Evolutionary conservation across 2,329 filamentous ascomycete genomes (phyloP).

Genomic region (Rosellinia necatrix): DNA sequence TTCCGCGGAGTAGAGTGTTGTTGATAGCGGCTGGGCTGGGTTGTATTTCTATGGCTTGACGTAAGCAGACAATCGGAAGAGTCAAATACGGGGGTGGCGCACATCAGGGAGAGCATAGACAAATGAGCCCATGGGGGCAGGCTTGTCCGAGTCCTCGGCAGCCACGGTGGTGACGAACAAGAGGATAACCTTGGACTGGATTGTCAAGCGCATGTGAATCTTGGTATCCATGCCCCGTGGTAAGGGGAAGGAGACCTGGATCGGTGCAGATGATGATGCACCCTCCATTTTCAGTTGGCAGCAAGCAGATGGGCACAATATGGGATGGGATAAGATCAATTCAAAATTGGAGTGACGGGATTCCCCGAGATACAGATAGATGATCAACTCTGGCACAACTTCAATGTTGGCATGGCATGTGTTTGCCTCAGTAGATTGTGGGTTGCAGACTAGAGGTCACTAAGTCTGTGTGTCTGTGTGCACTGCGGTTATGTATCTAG

Average conservation of each 20-base stretch:
- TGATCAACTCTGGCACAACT: too few relatives aligned
- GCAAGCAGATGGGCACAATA: too few relatives aligned
- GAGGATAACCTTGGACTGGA: slow-evolving; percentile 60
- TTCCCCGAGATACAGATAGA: too few relatives aligned
- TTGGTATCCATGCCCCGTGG: slow-evolving; percentile 64
- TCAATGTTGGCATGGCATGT: too few relatives aligned
- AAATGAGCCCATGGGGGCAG: slow-evolving; percentile 78
- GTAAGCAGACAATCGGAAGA: slow-evolving; percentile 2
- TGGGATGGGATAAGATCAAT: too few relatives aligned
- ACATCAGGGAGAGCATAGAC: slow-evolving; percentile 95
- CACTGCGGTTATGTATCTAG: too few relatives aligned
- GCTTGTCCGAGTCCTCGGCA: slow-evolving; percentile 54
- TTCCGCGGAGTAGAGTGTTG: slow-evolving; percentile 76
- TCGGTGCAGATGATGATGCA: slow-evolving; percentile 30
- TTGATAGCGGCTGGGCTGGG: slow-evolving; percentile 70
- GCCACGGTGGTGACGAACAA: slow-evolving; percentile 65
- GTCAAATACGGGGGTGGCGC: slow-evolving; percentile 36
- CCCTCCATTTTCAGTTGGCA: slow-evolving; percentile 27
- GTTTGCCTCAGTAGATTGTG: too few relatives aligned
- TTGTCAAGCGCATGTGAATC: slow-evolving; percentile 64
- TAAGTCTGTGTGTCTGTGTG: too few relatives aligned
- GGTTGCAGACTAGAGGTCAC: too few relatives aligned
- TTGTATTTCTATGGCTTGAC: slow-evolving; percentile 51
- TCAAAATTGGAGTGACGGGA: too few relatives aligned
- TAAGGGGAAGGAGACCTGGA: slow-evolving; percentile 63